A percentile compares a stretch with the other conserved stretches of the same genome.
Evolutionary conservation across 257 asterid genomes (phyloP).

Genomic region (Marsdenia floribunda): DNA sequence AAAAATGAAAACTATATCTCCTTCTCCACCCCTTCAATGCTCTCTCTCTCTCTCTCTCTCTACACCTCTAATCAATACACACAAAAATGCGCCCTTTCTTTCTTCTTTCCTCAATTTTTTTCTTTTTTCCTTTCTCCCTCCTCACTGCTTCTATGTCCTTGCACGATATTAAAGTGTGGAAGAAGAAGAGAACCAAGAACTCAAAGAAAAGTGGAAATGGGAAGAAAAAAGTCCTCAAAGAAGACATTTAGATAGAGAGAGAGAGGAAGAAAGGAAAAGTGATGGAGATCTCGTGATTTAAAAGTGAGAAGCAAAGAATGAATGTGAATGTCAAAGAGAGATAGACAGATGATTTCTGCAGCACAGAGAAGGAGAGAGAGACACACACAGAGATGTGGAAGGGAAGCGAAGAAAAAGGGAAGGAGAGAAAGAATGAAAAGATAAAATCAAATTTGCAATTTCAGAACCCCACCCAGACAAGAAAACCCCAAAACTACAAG

Average conservation of each 20-base stretch:
- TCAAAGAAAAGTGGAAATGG: constrained; percentile 13
- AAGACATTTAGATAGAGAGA: constrained; percentile 20
- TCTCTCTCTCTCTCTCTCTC: constrained; percentile 8
- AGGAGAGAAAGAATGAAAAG: constrained; percentile 8
- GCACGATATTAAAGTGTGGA: constrained; percentile 3
- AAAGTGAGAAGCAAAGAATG: constrained; percentile 53
- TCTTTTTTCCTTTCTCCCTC: no score
- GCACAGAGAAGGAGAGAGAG: constrained; percentile 22
- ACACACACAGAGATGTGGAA: not conserved
- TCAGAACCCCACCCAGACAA: not conserved
- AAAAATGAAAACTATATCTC: no score
- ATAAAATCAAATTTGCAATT: no score
- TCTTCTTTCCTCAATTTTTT: not conserved
- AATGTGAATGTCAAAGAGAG: constrained; percentile 42
- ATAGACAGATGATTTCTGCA: constrained; percentile 17
- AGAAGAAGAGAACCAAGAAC: constrained; percentile 6
- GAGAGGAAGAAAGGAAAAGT: constrained; percentile 15
- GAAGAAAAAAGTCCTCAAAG: constrained; percentile 12
- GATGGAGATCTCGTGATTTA: constrained; percentile 74
- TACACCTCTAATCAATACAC: not conserved
- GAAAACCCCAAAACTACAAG: not conserved
- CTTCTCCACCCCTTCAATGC: constrained; percentile 6
- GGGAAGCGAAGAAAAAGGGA: constrained; percentile 6
- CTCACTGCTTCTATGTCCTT: not conserved
- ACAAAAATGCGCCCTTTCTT: not conserved